Base-by-base conservation (phyloP, 257 asterid genomes). In the Solanum appendiculatum region DNA sequence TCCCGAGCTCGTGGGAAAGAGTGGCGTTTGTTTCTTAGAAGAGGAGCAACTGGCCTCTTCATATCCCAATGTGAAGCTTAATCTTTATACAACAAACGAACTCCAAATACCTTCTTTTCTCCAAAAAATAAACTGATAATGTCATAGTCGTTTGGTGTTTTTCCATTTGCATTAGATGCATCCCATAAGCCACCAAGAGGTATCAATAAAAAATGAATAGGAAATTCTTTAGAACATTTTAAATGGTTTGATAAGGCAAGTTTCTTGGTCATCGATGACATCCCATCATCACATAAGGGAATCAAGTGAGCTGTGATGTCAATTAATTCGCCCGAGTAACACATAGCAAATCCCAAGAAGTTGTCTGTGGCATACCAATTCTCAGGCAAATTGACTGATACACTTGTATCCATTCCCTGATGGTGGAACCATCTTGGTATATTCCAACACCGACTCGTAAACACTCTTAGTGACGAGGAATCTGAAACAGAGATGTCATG, bases 211-310 rank as follows among this genome's bases (percentile, higher is more conserved):
- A 74, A 37, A 21, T 37, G 3, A 10, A 42, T 9, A 5, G 37
- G 21, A 1, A 1, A 73, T 0, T 2, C 10, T n/a, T n/a, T 18
- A 16, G 0, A 0, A 9, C 0, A 21, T 74, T 37, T 1, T 37
- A 54, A 73, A 23, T 3, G 5, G 54, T 11, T 23, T 11, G 33
- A 37, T 12, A 74, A 74, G 6, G 5, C 2, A 3, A 75, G 3
- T 3, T 75, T 0, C 2, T 0, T 3, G 33, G 82, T 39, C 31
- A 39, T 74, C 12, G 1, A 23, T 1, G 34, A 0, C 82, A 39
- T 12, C 33, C 34, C 82, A 12, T 74, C 82, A 73, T 37, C 7
- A 74, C 48, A 72, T 34, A 36, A 9, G 48, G 16, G 48, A 72
- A 36, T 72, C 29, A 72, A 34, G 0, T 72, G 0, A 2, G 8